phyloP scores from a whole-genome alignment of 1,139 yeast species.

The Yamadazyma friedrichii region DNA sequence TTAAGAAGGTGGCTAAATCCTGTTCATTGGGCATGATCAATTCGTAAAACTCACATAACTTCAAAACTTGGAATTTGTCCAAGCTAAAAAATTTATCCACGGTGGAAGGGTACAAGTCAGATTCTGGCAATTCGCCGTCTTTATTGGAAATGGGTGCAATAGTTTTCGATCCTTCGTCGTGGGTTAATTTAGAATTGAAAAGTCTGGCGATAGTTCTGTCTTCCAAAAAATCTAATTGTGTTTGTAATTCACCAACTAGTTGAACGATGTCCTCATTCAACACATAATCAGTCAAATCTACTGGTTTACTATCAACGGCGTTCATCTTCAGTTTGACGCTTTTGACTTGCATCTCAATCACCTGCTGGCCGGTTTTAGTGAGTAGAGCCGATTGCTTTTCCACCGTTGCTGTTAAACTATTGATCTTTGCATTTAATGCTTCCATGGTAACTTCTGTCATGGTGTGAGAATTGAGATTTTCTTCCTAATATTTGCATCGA shows the following conservation, averaged over 20 bases:
- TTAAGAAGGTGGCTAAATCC: slow-evolving; percentile 44
- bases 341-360: slow-evolving; percentile 63
- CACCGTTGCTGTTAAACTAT: slow-evolving; percentile 34
- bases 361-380: slow-evolving; percentile 71
- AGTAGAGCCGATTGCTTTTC: slow-evolving; percentile 41
- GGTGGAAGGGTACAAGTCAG: slow-evolving; percentile 58
- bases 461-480: neutral
- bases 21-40: slow-evolving; percentile 53
- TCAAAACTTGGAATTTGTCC: slow-evolving; percentile 42
- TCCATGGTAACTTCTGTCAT: slow-evolving; percentile 7
- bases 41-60: slow-evolving; percentile 70
- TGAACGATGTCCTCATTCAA: slow-evolving; percentile 83
- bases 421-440: slow-evolving; percentile 13
- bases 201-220: slow-evolving; percentile 63
- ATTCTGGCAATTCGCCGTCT: slow-evolving; percentile 70
- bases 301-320: slow-evolving; percentile 21
- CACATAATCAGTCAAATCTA: slow-evolving; percentile 61
- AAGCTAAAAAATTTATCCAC: slow-evolving; percentile 52
- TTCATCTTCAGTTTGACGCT: slow-evolving; percentile 42
- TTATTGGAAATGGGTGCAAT: slow-evolving; percentile 48
- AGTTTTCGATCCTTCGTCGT: slow-evolving; percentile 9
- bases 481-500: no score
- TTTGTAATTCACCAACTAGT: slow-evolving; percentile 84
- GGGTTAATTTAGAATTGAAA: slow-evolving; percentile 37
- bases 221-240: slow-evolving; percentile 73